These are phyloP conservation scores for Schizonepeta tenuifolia DNA, from an alignment of 257 asterid genomes.

Conservation along the genomic window DNA sequence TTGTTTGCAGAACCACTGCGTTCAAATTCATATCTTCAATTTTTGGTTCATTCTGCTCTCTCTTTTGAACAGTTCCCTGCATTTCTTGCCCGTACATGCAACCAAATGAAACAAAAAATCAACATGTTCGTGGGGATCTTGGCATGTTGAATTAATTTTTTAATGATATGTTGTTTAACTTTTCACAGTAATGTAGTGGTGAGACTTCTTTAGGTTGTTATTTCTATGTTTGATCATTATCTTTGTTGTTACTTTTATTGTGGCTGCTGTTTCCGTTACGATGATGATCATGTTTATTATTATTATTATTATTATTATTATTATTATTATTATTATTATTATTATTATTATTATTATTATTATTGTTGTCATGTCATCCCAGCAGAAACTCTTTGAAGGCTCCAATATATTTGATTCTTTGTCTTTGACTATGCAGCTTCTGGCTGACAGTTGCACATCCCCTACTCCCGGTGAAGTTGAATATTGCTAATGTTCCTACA, in stretches of 20 bases:
- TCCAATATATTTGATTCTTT: slow-evolving; percentile 22
- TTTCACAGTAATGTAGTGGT: neutral
- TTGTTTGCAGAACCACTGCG: no score
- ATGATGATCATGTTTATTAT: no score
- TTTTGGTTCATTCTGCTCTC: neutral
- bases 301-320: no score
- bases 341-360: no score
- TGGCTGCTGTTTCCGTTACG: neutral
- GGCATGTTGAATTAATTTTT: neutral
- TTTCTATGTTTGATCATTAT: neutral
- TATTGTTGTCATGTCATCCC: neutral
- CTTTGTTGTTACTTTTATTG: neutral
- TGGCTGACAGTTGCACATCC: slow-evolving; percentile 79
- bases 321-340: no score
- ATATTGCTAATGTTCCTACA: slow-evolving; percentile 64
- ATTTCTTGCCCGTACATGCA: slow-evolving; percentile 1
- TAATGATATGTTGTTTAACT: slow-evolving; percentile 13
- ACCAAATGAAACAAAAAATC: neutral
- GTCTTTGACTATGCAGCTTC: slow-evolving; percentile 61
- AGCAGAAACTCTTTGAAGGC: slow-evolving; percentile 18
- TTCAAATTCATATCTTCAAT: neutral
- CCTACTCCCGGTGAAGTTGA: slow-evolving; percentile 71
- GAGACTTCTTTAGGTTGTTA: neutral
- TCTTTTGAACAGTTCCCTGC: neutral
- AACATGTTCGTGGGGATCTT: slow-evolving; percentile 16